phyloP scores from a whole-genome alignment of 805 yeast genomes.

The Sugiyamaella mastotermitis region DNA sequence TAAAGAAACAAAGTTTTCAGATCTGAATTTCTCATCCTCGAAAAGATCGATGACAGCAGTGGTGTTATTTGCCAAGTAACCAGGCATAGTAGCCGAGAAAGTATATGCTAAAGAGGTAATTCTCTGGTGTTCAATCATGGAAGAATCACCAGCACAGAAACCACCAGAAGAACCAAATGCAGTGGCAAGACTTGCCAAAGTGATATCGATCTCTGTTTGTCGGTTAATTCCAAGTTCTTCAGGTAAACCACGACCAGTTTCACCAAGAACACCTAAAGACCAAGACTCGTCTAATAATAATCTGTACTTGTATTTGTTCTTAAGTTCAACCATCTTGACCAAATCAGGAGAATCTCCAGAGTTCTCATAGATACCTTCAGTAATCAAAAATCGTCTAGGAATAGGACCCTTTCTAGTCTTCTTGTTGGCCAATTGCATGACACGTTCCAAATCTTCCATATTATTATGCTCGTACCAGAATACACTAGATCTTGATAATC shows the following conservation, averaged over 20 bases:
- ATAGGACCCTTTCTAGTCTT: conserved; percentile 62
- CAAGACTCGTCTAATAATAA: conserved; percentile 81
- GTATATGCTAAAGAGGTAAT: conserved; percentile 86
- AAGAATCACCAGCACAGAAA: conserved; percentile 78
- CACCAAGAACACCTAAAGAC: conserved; percentile 82
- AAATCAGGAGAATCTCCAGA: conserved; percentile 76
- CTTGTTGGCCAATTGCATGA: conserved; percentile 50
- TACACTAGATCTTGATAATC: conserved; percentile 79
- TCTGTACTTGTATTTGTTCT: conserved; percentile 77
- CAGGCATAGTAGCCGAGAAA: conserved; percentile 91
- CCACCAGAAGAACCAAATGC: conserved; percentile 88
- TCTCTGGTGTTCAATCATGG: conserved; percentile 88
- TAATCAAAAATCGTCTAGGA: conserved; percentile 84
- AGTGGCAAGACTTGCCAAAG: conserved; percentile 79
- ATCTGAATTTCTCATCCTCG: conserved; percentile 15
- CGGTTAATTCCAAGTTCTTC: conserved; percentile 70
- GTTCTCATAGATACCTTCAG: conserved; percentile 83
- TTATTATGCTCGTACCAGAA: conserved; percentile 86
- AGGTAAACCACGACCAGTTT: conserved; percentile 76
- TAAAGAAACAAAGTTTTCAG: conserved; percentile 1
- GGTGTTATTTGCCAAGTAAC: conserved; percentile 59
- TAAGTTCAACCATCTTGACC: conserved; percentile 62
- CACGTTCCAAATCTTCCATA: conserved; percentile 68
- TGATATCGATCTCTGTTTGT: conserved; percentile 68
- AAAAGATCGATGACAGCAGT: conserved; percentile 19